These are phyloP conservation scores for Flaveria brownii DNA, from an alignment of 129 eudicot genomes.

Conservation along the genomic window DNA sequence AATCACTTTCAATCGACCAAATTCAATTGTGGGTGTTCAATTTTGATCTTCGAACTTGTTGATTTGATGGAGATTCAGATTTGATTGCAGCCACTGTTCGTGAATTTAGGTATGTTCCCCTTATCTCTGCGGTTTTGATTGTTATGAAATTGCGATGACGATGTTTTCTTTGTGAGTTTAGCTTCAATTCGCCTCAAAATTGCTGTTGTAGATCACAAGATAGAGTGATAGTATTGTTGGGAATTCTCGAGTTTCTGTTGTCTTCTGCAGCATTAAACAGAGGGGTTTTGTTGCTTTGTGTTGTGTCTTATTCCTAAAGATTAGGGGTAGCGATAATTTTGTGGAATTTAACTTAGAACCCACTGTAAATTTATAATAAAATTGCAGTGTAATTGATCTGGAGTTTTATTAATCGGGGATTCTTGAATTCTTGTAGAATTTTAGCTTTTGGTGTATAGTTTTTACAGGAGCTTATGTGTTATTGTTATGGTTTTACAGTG, in stretches of 20 bases:
- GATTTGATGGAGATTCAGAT: conserved; percentile 12
- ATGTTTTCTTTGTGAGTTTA: no score
- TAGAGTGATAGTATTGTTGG: neutral
- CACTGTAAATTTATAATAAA: neutral
- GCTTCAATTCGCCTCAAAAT: no score
- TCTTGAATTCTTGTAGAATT: neutral
- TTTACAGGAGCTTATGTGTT: neutral
- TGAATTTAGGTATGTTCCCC: conserved; percentile 17
- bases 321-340: neutral
- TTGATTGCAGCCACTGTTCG: neutral
- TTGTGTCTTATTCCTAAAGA: conserved; percentile 26
- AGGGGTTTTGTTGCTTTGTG: conserved; percentile 32
- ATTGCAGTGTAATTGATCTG: neutral
- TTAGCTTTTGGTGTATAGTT: neutral
- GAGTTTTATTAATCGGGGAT: neutral
- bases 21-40: neutral
- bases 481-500: neutral
- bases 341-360: neutral
- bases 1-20: neutral
- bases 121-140: neutral
- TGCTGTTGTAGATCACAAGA: neutral
- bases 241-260: neutral
- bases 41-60: neutral
- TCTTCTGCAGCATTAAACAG: neutral
- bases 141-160: no score